A percentile compares a stretch with the other conserved stretches of the same genome.
These are phyloP conservation scores for Bombardia bombarda DNA, from an alignment of 495 filamentous ascomycete genomes.

Conservation along the genomic window DNA sequence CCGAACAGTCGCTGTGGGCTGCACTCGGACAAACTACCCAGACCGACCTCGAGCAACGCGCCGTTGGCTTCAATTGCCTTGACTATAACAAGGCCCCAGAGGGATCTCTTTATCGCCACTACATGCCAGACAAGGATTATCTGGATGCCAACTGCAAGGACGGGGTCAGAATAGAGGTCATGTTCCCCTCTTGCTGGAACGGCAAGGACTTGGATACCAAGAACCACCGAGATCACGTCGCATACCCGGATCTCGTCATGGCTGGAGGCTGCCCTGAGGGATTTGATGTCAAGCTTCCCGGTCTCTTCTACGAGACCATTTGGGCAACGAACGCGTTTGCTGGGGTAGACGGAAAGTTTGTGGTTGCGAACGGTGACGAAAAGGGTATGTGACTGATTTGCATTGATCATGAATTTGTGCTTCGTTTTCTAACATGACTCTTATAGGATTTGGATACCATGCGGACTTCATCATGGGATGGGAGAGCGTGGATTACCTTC, in stretches of 20 bases:
- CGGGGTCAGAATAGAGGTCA: conserved; percentile 72
- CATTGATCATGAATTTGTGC: too few species aligned
- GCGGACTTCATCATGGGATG: conserved; percentile 82
- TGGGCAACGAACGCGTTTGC: conserved; percentile 68
- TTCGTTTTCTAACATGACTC: too few species aligned
- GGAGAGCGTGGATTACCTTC: conserved; percentile 55
- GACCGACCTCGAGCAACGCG: conserved; percentile 63
- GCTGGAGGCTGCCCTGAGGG: conserved; percentile 68
- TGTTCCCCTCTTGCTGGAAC: conserved; percentile 93
- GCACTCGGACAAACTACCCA: conserved; percentile 50
- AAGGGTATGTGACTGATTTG: conserved; percentile 47
- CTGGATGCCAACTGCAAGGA: conserved; percentile 68
- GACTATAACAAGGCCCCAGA: conserved; percentile 60
- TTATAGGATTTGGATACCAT: conserved; percentile 66
- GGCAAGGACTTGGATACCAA: conserved; percentile 53
- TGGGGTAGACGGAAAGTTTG: conserved; percentile 60
- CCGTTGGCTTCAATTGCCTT: conserved; percentile 88
- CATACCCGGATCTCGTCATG: conserved; percentile 68
- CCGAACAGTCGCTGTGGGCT: conserved; percentile 64
- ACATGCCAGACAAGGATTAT: conserved; percentile 68
- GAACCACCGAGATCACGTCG: conserved; percentile 66
- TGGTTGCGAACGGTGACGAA: conserved; percentile 77
- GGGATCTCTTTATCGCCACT: conserved; percentile 68
- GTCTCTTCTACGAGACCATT: conserved; percentile 83
- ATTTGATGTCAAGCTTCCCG: conserved; percentile 60